A percentile compares a stretch with the other conserved stretches of the same genome.
Conservation (phyloP, 2,329 filamentous ascomycete genomes). For the Pseudogymnoascus sp. region DNA sequence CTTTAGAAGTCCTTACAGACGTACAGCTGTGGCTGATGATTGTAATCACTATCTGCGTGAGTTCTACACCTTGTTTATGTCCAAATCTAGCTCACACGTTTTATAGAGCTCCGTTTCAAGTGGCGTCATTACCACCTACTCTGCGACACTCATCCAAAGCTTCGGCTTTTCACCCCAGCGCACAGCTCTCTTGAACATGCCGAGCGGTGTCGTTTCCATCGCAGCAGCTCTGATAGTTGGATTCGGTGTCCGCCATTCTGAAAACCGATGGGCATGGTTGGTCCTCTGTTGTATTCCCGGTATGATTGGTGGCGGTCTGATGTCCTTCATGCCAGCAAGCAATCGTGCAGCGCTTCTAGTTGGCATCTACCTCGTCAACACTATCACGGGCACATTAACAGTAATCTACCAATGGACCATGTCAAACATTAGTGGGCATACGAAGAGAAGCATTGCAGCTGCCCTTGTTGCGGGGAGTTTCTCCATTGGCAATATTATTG, state of each 20-base stretch:
- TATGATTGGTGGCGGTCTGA: slow-evolving; percentile 35
- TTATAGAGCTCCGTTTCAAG: slow-evolving; percentile 41
- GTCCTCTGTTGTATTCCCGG: slow-evolving; percentile 41
- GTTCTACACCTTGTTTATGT: slow-evolving; percentile 13
- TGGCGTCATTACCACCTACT: slow-evolving; percentile 49
- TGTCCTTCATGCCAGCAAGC: slow-evolving; percentile 43
- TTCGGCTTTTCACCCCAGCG: slow-evolving; percentile 39
- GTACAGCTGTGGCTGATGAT: slow-evolving; percentile 45
- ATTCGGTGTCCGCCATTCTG: slow-evolving; percentile 40
- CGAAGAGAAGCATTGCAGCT: slow-evolving; percentile 43
- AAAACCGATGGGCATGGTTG: slow-evolving; percentile 45
- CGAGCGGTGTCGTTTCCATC: slow-evolving; percentile 46
- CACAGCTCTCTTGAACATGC: slow-evolving; percentile 48
- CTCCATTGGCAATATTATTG: slow-evolving; percentile 48
- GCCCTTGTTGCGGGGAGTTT: slow-evolving; percentile 43
- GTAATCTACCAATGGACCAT: slow-evolving; percentile 42
- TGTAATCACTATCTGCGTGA: slow-evolving; percentile 42
- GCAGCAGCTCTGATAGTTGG: slow-evolving; percentile 44
- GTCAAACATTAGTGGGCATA: slow-evolving; percentile 43
- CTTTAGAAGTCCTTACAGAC: slow-evolving; percentile 43
- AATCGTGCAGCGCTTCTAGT: slow-evolving; percentile 42
- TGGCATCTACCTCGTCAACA: slow-evolving; percentile 47
- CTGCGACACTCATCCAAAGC: slow-evolving; percentile 44
- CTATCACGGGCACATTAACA: slow-evolving; percentile 39
- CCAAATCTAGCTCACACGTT: slow-evolving; percentile 19